A percentile compares a stretch with the other conserved stretches of the same genome.
phyloP scores from a whole-genome alignment of 257 asterid genomes.

The Petunia axillaris region DNA sequence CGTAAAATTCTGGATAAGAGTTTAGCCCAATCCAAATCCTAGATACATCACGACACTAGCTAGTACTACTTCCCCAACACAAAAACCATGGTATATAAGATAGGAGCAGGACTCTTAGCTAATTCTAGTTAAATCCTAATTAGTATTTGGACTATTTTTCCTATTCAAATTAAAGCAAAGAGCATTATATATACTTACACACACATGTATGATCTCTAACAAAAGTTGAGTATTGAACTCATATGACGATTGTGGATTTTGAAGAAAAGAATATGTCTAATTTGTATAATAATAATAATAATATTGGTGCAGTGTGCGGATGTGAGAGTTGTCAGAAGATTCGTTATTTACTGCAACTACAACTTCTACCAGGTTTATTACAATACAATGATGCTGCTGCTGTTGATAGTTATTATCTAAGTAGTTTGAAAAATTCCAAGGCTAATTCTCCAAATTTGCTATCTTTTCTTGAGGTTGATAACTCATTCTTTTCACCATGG shows the following conservation, averaged over 20 bases:
- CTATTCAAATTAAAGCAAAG: background rate
- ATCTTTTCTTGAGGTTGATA: slow-evolving; percentile 17
- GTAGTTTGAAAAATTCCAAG: background rate
- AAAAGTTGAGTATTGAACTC: background rate
- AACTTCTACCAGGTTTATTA: background rate
- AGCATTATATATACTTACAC: background rate
- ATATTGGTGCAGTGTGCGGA: background rate
- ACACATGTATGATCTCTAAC: too few species aligned
- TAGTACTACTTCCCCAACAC: background rate
- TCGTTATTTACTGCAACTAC: background rate
- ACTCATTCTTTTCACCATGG: background rate
- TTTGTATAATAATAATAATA: background rate
- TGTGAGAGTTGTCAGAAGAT: background rate
- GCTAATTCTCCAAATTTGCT: background rate
- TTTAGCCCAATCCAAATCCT: background rate
- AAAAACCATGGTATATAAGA: background rate
- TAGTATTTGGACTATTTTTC: background rate
- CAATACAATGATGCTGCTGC: background rate
- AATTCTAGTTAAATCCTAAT: background rate
- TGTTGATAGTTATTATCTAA: background rate
- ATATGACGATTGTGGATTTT: background rate
- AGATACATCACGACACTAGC: background rate
- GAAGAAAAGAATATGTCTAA: background rate
- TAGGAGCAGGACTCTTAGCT: background rate
- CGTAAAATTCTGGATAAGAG: background rate